Evolutionary conservation across 352 stramenopile genomes (phyloP).

Genomic region (Elongisporangium undulatum): DNA sequence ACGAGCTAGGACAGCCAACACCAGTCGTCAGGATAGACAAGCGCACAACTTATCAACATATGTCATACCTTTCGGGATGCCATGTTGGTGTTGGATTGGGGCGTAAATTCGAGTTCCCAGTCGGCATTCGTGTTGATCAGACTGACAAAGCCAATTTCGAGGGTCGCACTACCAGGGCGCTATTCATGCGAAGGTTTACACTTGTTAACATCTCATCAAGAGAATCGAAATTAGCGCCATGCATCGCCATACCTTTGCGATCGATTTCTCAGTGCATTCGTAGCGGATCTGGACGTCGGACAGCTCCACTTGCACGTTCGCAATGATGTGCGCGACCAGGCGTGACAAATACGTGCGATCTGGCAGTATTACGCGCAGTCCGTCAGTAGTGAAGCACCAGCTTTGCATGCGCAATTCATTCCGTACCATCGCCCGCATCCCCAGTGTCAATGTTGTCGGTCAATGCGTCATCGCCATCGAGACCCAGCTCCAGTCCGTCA

Average conservation of each 20-base stretch:
- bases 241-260: conserved; percentile 44
- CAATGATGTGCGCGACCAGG: conserved; percentile 80
- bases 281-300: conserved; percentile 80
- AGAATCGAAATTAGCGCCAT: conserved; percentile 1
- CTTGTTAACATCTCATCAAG: background rate
- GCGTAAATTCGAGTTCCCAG: conserved; percentile 73
- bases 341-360: conserved; percentile 81
- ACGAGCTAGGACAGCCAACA: conserved; percentile 35
- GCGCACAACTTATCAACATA: background rate
- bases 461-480: conserved; percentile 15
- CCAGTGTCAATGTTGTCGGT: conserved; percentile 10
- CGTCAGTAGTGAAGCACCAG: background rate
- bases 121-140: conserved; percentile 75
- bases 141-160: conserved; percentile 59
- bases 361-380: conserved; percentile 2
- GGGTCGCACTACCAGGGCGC: conserved; percentile 57
- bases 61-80: conserved; percentile 72
- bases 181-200: conserved; percentile 12
- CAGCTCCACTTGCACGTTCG: conserved; percentile 85
- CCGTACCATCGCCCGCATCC: conserved; percentile 27
- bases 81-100: conserved; percentile 69
- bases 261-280: conserved; percentile 61
- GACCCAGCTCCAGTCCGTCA: conserved; percentile 11
- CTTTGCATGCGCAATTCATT: conserved; percentile 14
- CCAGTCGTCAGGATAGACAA: background rate